Evolutionary conservation across 495 filamentous ascomycete genomes (phyloP).

Genomic region (Talaromyces borbonicus): DNA sequence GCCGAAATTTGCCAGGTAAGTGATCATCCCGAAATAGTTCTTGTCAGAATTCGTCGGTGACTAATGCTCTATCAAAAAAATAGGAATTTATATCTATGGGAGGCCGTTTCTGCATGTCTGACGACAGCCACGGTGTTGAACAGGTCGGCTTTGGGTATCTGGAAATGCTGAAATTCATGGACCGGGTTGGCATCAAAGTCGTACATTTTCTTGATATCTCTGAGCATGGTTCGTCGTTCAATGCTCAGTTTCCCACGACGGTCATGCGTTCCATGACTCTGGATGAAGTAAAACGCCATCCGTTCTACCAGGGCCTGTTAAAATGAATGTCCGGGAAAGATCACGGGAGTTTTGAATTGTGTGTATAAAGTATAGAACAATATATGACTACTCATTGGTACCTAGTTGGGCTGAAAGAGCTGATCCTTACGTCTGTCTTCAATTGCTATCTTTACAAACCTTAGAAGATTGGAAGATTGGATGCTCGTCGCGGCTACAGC

Average conservation of each 20-base stretch:
- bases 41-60: background rate
- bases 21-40: conserved; percentile 11
- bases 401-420: too few relatives aligned
- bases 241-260: conserved; percentile 34
- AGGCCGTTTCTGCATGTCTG: conserved; percentile 78
- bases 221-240: conserved; percentile 15
- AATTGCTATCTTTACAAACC: too few relatives aligned
- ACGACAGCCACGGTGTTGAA: conserved; percentile 79
- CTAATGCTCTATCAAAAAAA: background rate
- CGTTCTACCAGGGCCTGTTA: conserved; percentile 10
- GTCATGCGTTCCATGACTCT: conserved; percentile 17
- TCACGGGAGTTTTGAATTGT: background rate
- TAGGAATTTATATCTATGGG: conserved; percentile 53
- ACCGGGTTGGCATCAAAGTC: conserved; percentile 33
- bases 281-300: conserved; percentile 17
- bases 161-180: conserved; percentile 48
- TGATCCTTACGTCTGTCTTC: too few relatives aligned
- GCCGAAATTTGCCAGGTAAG: conserved; percentile 66
- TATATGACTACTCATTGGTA: too few relatives aligned
- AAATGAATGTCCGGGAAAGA: background rate
- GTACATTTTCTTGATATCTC: conserved; percentile 31
- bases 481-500: conserved; percentile 1
- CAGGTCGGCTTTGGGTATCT: conserved; percentile 67
- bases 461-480: too few relatives aligned
- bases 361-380: background rate